A percentile compares a stretch with the other conserved stretches of the same genome.
Conservation (phyloP, 2,329 filamentous ascomycete species). For the Paramyrothecium roridum region DNA sequence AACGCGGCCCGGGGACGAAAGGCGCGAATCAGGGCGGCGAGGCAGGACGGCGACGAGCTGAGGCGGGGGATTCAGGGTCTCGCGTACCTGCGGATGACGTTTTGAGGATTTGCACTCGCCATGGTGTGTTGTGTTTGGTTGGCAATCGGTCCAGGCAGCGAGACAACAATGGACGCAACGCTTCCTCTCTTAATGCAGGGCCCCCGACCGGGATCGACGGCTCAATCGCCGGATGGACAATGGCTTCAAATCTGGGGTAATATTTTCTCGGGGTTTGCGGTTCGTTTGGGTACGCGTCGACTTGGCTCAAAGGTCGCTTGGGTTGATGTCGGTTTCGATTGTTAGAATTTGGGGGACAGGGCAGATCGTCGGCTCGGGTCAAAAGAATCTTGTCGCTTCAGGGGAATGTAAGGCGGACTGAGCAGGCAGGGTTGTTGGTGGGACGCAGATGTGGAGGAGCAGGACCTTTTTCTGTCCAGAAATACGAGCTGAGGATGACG, state of each 20-base stretch:
- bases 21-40: too few species aligned
- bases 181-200: neutral
- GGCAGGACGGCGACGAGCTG: too few species aligned
- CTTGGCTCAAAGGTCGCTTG: too few species aligned
- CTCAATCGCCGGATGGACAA: neutral
- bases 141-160: constrained; percentile 2
- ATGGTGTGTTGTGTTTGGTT: constrained; percentile 26
- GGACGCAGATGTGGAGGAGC: neutral
- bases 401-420: neutral
- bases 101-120: constrained; percentile 44
- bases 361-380: neutral
- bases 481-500: neutral
- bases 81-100: constrained; percentile 65
- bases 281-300: neutral
- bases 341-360: neutral
- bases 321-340: too few species aligned
- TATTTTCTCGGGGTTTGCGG: neutral
- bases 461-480: neutral
- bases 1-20: too few species aligned
- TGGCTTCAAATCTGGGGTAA: neutral
- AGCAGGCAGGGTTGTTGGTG: neutral
- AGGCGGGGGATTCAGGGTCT: neutral
- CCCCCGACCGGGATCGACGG: neutral
- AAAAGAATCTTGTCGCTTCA: neutral
- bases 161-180: neutral